Evolutionary conservation across 2,329 filamentous ascomycete species (phyloP).

Genomic region (Hypocrella siamensis): DNA sequence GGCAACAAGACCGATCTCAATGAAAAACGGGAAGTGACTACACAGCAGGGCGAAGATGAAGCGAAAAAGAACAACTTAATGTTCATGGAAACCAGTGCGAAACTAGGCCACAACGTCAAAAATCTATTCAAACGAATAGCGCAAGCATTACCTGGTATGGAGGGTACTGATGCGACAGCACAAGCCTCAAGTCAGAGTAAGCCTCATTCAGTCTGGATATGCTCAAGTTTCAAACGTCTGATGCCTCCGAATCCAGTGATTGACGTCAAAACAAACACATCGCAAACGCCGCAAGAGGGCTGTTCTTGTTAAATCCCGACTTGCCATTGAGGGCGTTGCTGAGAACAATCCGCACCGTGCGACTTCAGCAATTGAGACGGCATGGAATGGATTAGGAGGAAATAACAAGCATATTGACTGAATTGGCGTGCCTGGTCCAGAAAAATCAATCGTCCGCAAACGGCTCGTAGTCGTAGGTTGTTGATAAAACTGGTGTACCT

Average conservation of each 20-base stretch:
- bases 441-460: too few species aligned
- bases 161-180: conserved; percentile 67
- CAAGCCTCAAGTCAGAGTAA: conserved; percentile 63
- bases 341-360: too few species aligned
- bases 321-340: too few species aligned
- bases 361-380: too few species aligned
- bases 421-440: too few species aligned
- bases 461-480: too few species aligned
- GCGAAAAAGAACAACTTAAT: conserved; percentile 95
- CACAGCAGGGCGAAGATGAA: conserved; percentile 91
- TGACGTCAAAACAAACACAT: conserved; percentile 73
- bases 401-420: too few species aligned
- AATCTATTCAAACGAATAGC: conserved; percentile 95
- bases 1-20: conserved; percentile 99
- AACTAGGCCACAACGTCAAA: conserved; percentile 97
- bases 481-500: too few species aligned
- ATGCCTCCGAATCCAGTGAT: conserved; percentile 46
- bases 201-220: conserved; percentile 25
- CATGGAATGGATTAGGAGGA: too few species aligned
- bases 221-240: too few species aligned
- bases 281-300: conserved; percentile 54
- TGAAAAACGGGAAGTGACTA: conserved; percentile 95
- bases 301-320: conserved; percentile 38
- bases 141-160: conserved; percentile 94
- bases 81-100: conserved; percentile 98